Evolutionary conservation across 495 filamentous ascomycete genomes (phyloP).

Genomic region (Penicillium ochrochloron): DNA sequence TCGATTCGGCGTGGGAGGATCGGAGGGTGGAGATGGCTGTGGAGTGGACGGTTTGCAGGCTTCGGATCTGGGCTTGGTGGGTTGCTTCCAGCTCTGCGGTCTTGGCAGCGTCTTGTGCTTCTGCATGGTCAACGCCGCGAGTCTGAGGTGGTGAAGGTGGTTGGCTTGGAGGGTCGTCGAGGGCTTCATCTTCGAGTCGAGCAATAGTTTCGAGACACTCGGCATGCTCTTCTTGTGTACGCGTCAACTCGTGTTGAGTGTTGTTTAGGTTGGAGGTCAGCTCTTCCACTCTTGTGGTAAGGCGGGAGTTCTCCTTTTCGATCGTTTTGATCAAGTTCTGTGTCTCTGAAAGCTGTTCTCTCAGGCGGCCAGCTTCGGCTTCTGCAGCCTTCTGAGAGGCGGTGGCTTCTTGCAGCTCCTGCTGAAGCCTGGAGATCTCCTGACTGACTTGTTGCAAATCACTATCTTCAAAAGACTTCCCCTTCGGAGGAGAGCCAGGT

Average conservation of each 20-base stretch:
- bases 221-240: slow-evolving; percentile 42
- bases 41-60: slow-evolving; percentile 45
- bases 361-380: slow-evolving; percentile 38
- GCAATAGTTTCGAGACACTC: slow-evolving; percentile 72
- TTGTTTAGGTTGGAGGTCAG: slow-evolving; percentile 42
- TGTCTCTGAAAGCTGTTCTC: slow-evolving; percentile 47
- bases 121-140: slow-evolving; percentile 16
- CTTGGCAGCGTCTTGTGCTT: slow-evolving; percentile 13
- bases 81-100: slow-evolving; percentile 37
- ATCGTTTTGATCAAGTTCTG: slow-evolving; percentile 50
- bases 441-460: slow-evolving; percentile 34
- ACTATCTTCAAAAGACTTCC: slow-evolving; percentile 24
- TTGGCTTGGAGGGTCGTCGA: slow-evolving; percentile 35
- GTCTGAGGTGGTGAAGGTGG: slow-evolving; percentile 33
- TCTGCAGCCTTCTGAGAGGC: slow-evolving; percentile 39
- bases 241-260: slow-evolving; percentile 38
- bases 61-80: slow-evolving; percentile 46
- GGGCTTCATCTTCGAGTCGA: slow-evolving; percentile 84
- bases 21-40: slow-evolving; percentile 46
- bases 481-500: slow-evolving; percentile 23
- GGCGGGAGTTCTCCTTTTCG: slow-evolving; percentile 51
- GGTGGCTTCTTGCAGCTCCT: slow-evolving; percentile 34
- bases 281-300: slow-evolving; percentile 40
- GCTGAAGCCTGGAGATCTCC: slow-evolving; percentile 37
- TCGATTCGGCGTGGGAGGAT: slow-evolving; percentile 49